phyloP scores from a whole-genome alignment of 768 basidiomycete species.

The Macrolepiota albuminosa region DNA sequence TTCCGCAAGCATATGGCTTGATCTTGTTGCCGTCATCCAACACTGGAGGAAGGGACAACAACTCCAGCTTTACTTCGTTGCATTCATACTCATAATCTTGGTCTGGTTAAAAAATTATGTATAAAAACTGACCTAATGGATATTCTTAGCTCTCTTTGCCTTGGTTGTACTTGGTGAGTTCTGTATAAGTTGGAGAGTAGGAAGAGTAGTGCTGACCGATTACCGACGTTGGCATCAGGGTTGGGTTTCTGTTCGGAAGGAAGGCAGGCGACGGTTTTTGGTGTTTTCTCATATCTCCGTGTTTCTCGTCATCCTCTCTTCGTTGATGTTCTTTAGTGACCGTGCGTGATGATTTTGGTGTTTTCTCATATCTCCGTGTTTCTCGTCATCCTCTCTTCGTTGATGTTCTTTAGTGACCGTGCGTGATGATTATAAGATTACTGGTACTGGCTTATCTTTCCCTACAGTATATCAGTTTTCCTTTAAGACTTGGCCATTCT shows the following conservation, averaged over 20 bases:
- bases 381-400: constrained; percentile 32
- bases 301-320: constrained; percentile 32
- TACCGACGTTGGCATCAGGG: constrained; percentile 30
- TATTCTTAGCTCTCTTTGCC: constrained; percentile 34
- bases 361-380: constrained; percentile 35
- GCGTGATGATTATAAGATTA: constrained; percentile 16
- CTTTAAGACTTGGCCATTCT: constrained; percentile 42
- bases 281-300: constrained; percentile 35
- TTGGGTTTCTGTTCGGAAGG: constrained; percentile 42
- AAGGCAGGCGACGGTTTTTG: constrained; percentile 33
- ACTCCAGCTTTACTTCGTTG: constrained; percentile 33
- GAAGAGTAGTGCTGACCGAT: not conserved
- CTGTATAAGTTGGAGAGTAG: not conserved
- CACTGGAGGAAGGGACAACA: constrained; percentile 26
- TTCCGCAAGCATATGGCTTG: constrained; percentile 44
- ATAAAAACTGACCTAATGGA: not conserved
- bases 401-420: constrained; percentile 41
- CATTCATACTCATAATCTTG: constrained; percentile 33
- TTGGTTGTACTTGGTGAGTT: constrained; percentile 41
- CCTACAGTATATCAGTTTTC: constrained; percentile 37
- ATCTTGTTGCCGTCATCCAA: constrained; percentile 27
- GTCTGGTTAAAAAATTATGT: constrained; percentile 24
- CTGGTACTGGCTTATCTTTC: not conserved
- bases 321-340: constrained; percentile 38
- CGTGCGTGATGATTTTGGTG: constrained; percentile 26